Evolutionary conservation across 805 yeast species (phyloP).

Genomic region (Saturnispora dispora): DNA sequence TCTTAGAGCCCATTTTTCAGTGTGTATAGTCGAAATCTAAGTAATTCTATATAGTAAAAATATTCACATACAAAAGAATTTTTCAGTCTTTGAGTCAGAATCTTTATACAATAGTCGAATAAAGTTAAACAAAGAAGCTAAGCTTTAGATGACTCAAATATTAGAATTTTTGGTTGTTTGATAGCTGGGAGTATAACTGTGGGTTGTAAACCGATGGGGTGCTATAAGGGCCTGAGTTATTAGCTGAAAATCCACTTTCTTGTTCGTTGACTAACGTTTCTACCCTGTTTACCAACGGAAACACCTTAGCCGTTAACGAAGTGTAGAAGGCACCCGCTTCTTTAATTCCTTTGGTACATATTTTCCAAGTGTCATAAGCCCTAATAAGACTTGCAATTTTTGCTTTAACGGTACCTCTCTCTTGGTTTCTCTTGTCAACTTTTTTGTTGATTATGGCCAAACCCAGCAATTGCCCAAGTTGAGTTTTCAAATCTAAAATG

Average conservation of each 20-base stretch:
- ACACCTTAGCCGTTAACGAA: conserved; percentile 26
- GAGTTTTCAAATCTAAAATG: conserved; percentile 34
- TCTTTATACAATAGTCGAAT: background rate
- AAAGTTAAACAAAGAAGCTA: background rate
- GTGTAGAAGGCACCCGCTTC: conserved; percentile 60
- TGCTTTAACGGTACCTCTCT: conserved; percentile 27
- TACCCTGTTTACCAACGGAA: conserved; percentile 22
- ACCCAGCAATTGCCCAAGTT: conserved; percentile 39
- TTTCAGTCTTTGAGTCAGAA: background rate
- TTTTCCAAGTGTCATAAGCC: conserved; percentile 51
- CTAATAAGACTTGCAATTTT: conserved; percentile 34
- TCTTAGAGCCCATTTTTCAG: background rate
- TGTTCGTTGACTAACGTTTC: conserved; percentile 24
- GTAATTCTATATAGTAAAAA: background rate
- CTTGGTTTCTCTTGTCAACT: conserved; percentile 36
- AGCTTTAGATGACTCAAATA: background rate
- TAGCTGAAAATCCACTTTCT: conserved; percentile 8
- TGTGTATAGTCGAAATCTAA: background rate
- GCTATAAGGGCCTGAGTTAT: conserved; percentile 32
- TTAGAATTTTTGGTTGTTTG: conserved; percentile 12
- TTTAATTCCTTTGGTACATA: conserved; percentile 46
- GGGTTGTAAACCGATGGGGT: conserved; percentile 45
- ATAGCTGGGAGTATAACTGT: conserved; percentile 33
- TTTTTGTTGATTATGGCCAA: conserved; percentile 34
- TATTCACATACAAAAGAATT: background rate